Evolutionary conservation across 1,284 basidiomycete genomes (phyloP).

Genomic region (Sanghuangporus baumii): DNA sequence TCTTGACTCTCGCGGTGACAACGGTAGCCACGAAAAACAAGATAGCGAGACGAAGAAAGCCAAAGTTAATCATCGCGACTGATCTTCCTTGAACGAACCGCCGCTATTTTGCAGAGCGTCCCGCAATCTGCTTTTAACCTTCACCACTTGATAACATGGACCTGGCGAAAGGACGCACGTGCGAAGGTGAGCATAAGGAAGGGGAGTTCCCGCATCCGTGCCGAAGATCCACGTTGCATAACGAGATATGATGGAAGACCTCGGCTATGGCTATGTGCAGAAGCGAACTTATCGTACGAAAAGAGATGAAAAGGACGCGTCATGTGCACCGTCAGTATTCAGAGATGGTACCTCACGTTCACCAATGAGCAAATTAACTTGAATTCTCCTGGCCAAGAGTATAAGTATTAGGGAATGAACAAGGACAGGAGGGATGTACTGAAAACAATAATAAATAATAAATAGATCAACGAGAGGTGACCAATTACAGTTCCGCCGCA

Average conservation of each 20-base stretch:
- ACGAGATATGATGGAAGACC: neutral
- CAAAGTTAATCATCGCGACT: neutral
- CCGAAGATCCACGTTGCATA: neutral
- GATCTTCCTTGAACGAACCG: neutral
- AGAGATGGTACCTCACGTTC: too few relatives aligned
- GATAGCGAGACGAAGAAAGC: neutral
- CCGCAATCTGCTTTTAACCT: neutral
- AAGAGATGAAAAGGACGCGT: neutral
- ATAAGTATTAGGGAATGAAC: too few relatives aligned
- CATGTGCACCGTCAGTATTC: too few relatives aligned
- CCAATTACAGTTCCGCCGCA: too few relatives aligned
- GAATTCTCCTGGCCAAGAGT: too few relatives aligned
- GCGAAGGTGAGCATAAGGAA: neutral
- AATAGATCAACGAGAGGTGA: too few relatives aligned
- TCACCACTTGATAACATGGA: neutral
- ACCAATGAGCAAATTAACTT: too few relatives aligned
- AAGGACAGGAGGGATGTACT: too few relatives aligned
- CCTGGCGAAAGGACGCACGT: neutral
- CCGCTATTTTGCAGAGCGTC: neutral
- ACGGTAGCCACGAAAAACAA: neutral
- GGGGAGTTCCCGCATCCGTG: neutral
- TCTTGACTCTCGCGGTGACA: slow-evolving; percentile 5
- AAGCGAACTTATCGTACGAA: neutral
- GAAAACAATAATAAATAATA: too few relatives aligned
- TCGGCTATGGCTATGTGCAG: neutral